Evolutionary conservation across 441 rosid species (phyloP), one percentile per base, ranked within the genome.

Genomic region (Sinapis alba): DNA sequence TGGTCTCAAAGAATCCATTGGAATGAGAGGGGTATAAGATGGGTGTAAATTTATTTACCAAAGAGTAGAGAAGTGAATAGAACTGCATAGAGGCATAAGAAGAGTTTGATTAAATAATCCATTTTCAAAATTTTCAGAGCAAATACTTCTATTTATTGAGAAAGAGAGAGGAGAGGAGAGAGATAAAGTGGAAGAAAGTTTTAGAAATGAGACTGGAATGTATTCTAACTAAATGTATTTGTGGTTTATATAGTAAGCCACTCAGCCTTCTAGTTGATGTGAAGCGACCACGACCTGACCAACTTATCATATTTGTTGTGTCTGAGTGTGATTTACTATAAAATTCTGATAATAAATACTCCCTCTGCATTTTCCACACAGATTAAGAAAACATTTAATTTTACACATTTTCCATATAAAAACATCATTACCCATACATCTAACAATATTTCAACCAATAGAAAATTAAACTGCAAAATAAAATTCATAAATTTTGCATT

Each of bases 81-180:
- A 19, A 70, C 23, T n/a, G 58, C 23, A 64, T 24, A 76, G 16
- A 76, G 28, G 53, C 60, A 76, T 65, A 70, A 64, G 43, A 77
- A 65, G 34, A 58, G 68, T 65, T 76, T 76, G 66, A 56, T 41
- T 66, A 69, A 21, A 69, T 13, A 47, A 58, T 71, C 76, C 80
- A 77, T 77, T 77, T 71, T 65, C 71, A 58, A 54, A 65, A 62
- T 76, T 75, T 20, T 56, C 58, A 69, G 63, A 76, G 75, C 18
- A 63, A 57, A 47, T 5, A 5, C n/a, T 71, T 77, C 62, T 65
- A 18, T 47, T 58, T 47, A 38, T 0, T 32, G 61, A 53, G 9
- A 62, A 10, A 27, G 13, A 68, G 23, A 56, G 54, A 34, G 11
- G 34, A 74, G 36, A 62, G 77, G 50, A 57, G 70, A 56, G 47